Evolutionary conservation across 2,329 filamentous ascomycete species (phyloP).

Genomic region (Didymella glomerata): DNA sequence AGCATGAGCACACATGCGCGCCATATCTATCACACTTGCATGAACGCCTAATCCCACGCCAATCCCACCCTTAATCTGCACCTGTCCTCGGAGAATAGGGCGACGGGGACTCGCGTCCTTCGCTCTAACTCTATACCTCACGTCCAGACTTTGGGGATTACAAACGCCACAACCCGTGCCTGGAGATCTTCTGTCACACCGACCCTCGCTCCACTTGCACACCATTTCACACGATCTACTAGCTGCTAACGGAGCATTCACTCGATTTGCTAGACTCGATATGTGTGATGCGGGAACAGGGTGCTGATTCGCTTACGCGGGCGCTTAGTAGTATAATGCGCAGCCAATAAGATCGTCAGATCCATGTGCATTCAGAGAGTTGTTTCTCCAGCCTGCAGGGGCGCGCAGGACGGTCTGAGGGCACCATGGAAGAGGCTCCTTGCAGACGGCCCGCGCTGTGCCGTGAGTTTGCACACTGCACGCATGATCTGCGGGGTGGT

Average conservation of each 20-base stretch:
- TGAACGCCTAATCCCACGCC: not conserved
- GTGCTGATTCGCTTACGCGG: conserved; percentile 14
- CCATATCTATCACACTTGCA: conserved; percentile 5
- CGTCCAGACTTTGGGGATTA: too few relatives aligned
- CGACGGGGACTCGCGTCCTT: conserved; percentile 4
- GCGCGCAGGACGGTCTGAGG: not conserved
- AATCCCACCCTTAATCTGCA: too few relatives aligned
- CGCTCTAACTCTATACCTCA: not conserved
- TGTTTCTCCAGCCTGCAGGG: conserved; percentile 12
- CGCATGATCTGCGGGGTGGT: conserved; percentile 17
- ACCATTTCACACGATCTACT: not conserved
- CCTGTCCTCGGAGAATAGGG: conserved; percentile 8
- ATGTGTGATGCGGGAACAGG: not conserved
- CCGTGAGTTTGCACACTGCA: conserved; percentile 10
- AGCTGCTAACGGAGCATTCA: not conserved
- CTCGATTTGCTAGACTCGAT: conserved; percentile 8
- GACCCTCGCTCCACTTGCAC: conserved; percentile 4
- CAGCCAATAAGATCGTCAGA: conserved; percentile 4
- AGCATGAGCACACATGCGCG: not conserved
- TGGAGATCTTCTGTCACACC: conserved; percentile 12
- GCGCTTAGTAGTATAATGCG: conserved; percentile 13
- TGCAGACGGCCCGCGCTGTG: conserved; percentile 22
- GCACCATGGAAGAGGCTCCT: conserved; percentile 6
- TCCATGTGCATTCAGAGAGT: not conserved
- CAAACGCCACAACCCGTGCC: not conserved